Evolutionary conservation across 768 basidiomycete species (phyloP).

Genomic region (Trametes maxima): DNA sequence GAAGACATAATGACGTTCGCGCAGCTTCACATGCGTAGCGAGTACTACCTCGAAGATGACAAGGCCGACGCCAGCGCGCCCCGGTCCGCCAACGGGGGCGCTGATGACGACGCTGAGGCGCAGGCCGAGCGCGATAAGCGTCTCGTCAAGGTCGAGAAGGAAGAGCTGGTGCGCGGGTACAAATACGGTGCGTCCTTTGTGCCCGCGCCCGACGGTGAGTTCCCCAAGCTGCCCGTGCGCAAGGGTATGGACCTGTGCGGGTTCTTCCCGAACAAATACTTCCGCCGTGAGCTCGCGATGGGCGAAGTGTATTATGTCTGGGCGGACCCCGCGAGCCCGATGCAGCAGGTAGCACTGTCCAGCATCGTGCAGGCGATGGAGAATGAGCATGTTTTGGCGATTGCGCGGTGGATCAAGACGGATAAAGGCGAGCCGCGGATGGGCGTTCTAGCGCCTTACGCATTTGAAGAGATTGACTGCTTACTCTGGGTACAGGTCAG

Average conservation of each 20-base stretch:
- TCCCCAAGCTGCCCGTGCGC: constrained; percentile 68
- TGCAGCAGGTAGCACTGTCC: constrained; percentile 83
- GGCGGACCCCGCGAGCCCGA: constrained; percentile 65
- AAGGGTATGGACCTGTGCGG: constrained; percentile 89
- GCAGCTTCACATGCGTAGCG: constrained; percentile 47
- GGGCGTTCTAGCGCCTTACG: constrained; percentile 70
- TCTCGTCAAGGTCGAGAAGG: constrained; percentile 67
- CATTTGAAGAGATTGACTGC: constrained; percentile 68
- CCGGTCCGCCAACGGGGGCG: constrained; percentile 2
- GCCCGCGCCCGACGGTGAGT: constrained; percentile 85
- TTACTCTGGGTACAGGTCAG: constrained; percentile 82
- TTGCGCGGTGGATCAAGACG: constrained; percentile 79
- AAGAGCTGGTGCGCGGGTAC: constrained; percentile 79
- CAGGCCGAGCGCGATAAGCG: constrained; percentile 35
- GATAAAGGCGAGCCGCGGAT: constrained; percentile 83
- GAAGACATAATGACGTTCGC: constrained; percentile 44
- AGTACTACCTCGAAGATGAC: constrained; percentile 59
- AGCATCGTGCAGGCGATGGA: constrained; percentile 85
- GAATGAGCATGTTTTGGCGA: constrained; percentile 64
- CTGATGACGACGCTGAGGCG: constrained; percentile 34
- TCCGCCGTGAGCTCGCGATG: constrained; percentile 81
- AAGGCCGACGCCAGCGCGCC: constrained; percentile 26
- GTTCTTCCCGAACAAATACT: constrained; percentile 72
- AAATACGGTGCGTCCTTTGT: constrained; percentile 90
- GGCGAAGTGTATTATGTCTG: constrained; percentile 87